Conservation (phyloP, 495 filamentous ascomycete genomes). For the Elasticomyces elasticus region DNA sequence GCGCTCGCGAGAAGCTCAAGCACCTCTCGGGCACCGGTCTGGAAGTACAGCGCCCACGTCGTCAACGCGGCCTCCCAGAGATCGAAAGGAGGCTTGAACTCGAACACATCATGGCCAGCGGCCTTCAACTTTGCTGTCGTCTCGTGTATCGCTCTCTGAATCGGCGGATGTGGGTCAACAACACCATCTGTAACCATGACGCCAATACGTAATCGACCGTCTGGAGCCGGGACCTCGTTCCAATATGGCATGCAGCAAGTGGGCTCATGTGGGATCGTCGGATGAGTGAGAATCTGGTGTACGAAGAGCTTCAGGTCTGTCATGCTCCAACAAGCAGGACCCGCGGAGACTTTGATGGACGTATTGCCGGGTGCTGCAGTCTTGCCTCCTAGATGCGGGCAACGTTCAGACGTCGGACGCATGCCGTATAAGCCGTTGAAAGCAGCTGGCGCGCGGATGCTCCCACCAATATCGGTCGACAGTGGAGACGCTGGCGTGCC, state of each 20-base stretch:
- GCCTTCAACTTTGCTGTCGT: constrained; percentile 44
- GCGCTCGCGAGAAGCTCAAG: background rate
- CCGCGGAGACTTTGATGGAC: constrained; percentile 49
- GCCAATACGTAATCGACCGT: constrained; percentile 33
- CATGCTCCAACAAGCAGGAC: constrained; percentile 36
- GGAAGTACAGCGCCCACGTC: constrained; percentile 10
- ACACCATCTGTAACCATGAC: constrained; percentile 61
- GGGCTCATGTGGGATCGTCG: constrained; percentile 13
- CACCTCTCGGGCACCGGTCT: constrained; percentile 6
- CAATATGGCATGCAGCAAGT: constrained; percentile 12
- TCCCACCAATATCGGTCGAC: constrained; percentile 29
- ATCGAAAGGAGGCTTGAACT: constrained; percentile 47
- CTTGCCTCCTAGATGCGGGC: constrained; percentile 22
- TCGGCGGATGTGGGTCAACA: constrained; percentile 60
- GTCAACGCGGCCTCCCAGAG: constrained; percentile 7
- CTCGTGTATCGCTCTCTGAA: constrained; percentile 47
- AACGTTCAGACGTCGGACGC: constrained; percentile 7
- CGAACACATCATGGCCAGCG: constrained; percentile 43
- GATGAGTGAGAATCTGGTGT: constrained; percentile 21
- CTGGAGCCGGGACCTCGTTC: constrained; percentile 4
- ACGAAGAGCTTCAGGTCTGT: constrained; percentile 57
- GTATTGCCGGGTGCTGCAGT: constrained; percentile 33
- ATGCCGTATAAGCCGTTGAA: constrained; percentile 18
- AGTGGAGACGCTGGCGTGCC: constrained; percentile 27
- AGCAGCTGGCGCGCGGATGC: constrained; percentile 23